These are phyloP conservation scores for Aspergillus amoenus DNA, from an alignment of 2,329 filamentous ascomycete species.

Conservation along the genomic window DNA sequence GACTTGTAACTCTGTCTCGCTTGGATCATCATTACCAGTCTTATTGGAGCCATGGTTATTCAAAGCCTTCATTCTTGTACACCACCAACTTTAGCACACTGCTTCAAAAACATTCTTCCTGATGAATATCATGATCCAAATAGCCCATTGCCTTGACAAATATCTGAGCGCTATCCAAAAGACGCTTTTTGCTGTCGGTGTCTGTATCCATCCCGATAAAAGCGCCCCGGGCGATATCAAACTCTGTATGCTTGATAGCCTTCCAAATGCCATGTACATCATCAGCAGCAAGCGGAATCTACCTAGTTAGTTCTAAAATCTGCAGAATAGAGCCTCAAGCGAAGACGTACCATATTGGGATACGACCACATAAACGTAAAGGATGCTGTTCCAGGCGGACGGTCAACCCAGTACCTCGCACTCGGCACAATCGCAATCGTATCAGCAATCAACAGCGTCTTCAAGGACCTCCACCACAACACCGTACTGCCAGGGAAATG, in stretches of 20 bases:
- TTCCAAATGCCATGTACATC: conserved; percentile 70
- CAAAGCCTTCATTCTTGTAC: conserved; percentile 3
- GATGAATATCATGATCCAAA: conserved; percentile 32
- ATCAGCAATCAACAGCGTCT: conserved; percentile 72
- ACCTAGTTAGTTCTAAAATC: conserved; percentile 9
- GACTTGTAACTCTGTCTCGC: conserved; percentile 18
- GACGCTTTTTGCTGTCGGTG: conserved; percentile 59
- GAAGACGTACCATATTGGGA: conserved; percentile 54
- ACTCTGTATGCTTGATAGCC: conserved; percentile 61
- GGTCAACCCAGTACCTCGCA: conserved; percentile 28
- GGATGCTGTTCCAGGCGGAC: conserved; percentile 46
- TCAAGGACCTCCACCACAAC: conserved; percentile 59
- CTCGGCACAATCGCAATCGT: conserved; percentile 69
- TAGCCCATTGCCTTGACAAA: conserved; percentile 54
- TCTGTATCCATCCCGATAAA: conserved; percentile 65
- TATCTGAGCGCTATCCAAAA: conserved; percentile 76
- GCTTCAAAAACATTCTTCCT: conserved; percentile 18
- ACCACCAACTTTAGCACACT: neutral
- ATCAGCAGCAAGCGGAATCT: conserved; percentile 66
- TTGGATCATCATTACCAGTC: neutral
- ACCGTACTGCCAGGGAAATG: conserved; percentile 77
- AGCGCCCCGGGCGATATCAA: conserved; percentile 65
- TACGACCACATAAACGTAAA: conserved; percentile 77
- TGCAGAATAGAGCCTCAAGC: conserved; percentile 19
- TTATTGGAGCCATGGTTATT: conserved; percentile 3